Percentiles rank a stretch among this genome's conserved stretches.
Conservation (phyloP, 2,329 filamentous ascomycete species). For the Botrytis elliptica region DNA sequence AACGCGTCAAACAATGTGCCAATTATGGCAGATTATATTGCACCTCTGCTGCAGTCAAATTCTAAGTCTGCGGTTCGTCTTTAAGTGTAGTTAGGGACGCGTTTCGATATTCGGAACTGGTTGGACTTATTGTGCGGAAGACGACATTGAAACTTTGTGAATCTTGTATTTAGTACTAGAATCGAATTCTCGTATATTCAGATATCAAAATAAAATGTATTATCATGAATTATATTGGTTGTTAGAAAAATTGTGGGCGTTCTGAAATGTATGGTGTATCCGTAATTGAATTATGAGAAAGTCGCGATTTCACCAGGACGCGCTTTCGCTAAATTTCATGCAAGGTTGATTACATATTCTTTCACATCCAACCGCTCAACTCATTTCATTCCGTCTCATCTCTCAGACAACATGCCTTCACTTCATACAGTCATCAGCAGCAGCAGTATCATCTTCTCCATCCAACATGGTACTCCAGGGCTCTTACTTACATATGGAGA, state of each 20-base stretch:
- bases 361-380: background rate
- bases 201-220: background rate
- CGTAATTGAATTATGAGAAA: slow-evolving; percentile 15
- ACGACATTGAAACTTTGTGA: slow-evolving; percentile 1
- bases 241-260: background rate
- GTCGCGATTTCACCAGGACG: slow-evolving; percentile 16
- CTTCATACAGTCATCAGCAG: background rate
- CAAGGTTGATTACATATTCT: slow-evolving; percentile 11
- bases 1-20: slow-evolving; percentile 25
- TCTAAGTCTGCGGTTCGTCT: background rate
- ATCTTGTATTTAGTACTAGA: background rate
- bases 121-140: background rate
- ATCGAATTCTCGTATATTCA: background rate
- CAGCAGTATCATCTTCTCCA: background rate
- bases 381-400: background rate
- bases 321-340: slow-evolving; percentile 20
- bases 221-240: background rate
- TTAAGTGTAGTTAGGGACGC: background rate
- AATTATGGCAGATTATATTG: slow-evolving; percentile 15
- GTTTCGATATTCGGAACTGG: background rate
- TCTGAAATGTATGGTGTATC: background rate
- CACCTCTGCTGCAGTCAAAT: background rate
- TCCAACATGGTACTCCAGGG: background rate
- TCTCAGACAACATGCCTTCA: background rate
- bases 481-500: background rate